phyloP scores from a whole-genome alignment of 768 basidiomycete species.

The Hericium rajendrae region DNA sequence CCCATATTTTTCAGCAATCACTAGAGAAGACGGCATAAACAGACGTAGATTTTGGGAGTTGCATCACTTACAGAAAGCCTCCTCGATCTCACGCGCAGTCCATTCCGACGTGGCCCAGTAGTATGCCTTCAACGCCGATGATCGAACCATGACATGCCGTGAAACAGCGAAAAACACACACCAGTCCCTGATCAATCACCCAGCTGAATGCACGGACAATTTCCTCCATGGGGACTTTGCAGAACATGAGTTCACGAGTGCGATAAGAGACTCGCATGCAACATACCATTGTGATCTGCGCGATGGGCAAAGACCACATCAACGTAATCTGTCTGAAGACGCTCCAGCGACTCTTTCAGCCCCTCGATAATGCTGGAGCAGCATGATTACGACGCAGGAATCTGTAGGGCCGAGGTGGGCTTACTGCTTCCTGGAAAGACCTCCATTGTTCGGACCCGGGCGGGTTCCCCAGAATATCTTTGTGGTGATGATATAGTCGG shows the following conservation, averaged over 20 bases:
- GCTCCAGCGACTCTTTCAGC: constrained; percentile 36
- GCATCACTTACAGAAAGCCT: constrained; percentile 26
- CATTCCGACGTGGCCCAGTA: constrained; percentile 49
- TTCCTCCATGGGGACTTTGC: constrained; percentile 40
- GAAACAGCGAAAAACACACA: constrained; percentile 3
- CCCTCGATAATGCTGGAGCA: constrained; percentile 43
- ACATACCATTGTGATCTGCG: constrained; percentile 27
- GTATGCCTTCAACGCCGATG: constrained; percentile 21
- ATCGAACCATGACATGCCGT: not conserved
- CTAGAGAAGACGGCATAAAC: not conserved
- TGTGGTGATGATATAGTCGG: constrained; percentile 44
- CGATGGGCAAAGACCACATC: constrained; percentile 42
- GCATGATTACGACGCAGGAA: not conserved
- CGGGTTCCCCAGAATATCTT: constrained; percentile 50
- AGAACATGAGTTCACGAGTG: not conserved
- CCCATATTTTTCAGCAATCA: constrained; percentile 38
- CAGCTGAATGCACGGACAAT: constrained; percentile 50
- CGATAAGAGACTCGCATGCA: not conserved
- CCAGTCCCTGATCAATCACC: constrained; percentile 41
- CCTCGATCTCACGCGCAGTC: constrained; percentile 40
- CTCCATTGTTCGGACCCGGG: constrained; percentile 31
- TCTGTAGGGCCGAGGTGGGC: not conserved
- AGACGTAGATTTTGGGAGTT: not conserved
- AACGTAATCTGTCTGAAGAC: constrained; percentile 47
- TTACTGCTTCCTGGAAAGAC: constrained; percentile 25